A percentile compares a stretch with the other conserved stretches of the same genome.
phyloP scores from a whole-genome alignment of 176 grass and related monocot genomes.

The Saccharum officinarum region DNA sequence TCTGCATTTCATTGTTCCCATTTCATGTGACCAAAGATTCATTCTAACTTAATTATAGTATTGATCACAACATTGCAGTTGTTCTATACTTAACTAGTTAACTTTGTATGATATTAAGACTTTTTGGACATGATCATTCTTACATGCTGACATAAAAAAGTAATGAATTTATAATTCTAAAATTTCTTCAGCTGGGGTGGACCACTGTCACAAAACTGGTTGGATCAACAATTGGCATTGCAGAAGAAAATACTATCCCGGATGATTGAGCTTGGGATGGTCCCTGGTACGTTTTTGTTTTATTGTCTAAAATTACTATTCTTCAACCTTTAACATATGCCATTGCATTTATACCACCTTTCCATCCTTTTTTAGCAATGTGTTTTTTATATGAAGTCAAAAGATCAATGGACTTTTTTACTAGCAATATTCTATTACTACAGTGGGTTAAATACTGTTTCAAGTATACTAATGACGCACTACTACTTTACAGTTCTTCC shows the following conservation, averaged over 20 bases:
- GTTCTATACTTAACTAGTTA: not conserved
- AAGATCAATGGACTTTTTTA: slow-evolving; percentile 23
- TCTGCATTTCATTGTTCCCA: not conserved
- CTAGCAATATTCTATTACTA: slow-evolving; percentile 22
- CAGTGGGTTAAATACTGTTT: not conserved
- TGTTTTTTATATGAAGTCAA: not conserved
- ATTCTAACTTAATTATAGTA: not conserved
- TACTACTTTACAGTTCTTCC: slow-evolving; percentile 80
- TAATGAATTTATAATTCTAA: not conserved
- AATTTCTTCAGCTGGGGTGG: slow-evolving; percentile 85
- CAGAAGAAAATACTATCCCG: slow-evolving; percentile 74
- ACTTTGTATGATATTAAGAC: not conserved
- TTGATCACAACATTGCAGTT: not conserved
- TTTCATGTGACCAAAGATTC: not conserved
- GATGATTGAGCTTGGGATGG: slow-evolving; percentile 94
- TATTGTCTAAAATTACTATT: not conserved
- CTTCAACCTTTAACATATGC: slow-evolving; percentile 4
- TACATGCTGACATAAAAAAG: not conserved
- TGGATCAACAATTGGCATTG: slow-evolving; percentile 72
- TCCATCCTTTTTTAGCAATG: not conserved
- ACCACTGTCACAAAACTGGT: slow-evolving; percentile 87
- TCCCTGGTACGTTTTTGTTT: slow-evolving; percentile 64
- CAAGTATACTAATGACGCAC: slow-evolving; percentile 18
- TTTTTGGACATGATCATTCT: not conserved
- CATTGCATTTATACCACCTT: not conserved